Evolutionary conservation across 1,139 yeast genomes (phyloP), one percentile per base, ranked within the genome.

Genomic region (Pneumocystis murina): DNA sequence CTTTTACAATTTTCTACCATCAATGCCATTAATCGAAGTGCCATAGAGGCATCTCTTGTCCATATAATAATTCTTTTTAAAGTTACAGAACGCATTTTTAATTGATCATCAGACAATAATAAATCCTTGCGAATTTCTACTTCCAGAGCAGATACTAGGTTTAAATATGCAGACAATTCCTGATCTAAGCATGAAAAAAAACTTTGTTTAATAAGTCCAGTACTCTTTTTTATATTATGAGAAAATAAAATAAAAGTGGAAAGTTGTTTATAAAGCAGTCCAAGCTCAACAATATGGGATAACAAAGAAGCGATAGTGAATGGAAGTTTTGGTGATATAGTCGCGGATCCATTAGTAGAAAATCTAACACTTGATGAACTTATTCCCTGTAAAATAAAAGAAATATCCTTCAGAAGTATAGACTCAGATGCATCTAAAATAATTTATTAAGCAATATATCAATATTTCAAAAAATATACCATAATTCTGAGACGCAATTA

Each of bases 361-460:
- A 86, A 80, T 1, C 82, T 78, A 62, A 89, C 80, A 59, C 83
- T 69, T 58, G 79, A 80, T 0, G 95, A 84, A 60, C 87, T 86
- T 7, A 87, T 79, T 0, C 96, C 97, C 33, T 85, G 78, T 40
- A 91, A 74, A 0, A 88, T 81, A 71, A 81, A 90, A 2, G 86
- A 82, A 4, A 88, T 74, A 67, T 81, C 85, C 16, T 78, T 76
- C 62, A 87, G 70, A 2, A 89, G 78, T 3, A 77, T 79, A 8
- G 74, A 74, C 66, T 86, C 90, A 1, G 78, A 59, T 2, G 75
- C 75, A n/a, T 67, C 66, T 74, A 61, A 20, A 54, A 14, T 17
- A 14, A 12, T 12, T 58, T 20, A 4, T 30, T 20, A 17, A 57
- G 16, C 30, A 54, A 14, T 14, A 5, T 61, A 38, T 28, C 24